These are phyloP conservation scores for Trichosporon asahii DNA, from an alignment of 1,284 basidiomycete genomes.

Conservation along the genomic window DNA sequence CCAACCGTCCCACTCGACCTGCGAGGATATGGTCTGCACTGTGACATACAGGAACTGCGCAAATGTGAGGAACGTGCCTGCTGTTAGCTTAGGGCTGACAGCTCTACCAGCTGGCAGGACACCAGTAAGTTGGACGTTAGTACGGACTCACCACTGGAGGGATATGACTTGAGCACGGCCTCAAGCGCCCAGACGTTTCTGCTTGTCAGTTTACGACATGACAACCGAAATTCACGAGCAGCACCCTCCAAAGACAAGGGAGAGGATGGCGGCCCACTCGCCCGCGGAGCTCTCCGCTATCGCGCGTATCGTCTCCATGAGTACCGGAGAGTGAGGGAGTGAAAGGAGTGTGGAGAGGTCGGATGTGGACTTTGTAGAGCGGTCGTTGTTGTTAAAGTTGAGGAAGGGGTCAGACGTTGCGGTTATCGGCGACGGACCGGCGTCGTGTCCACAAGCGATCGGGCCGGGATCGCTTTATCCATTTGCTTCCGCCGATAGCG, in stretches of 20 bases:
- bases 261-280: constrained; percentile 62
- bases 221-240: constrained; percentile 58
- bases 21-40: constrained; percentile 51
- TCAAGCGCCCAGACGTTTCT: constrained; percentile 55
- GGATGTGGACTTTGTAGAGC: not conserved
- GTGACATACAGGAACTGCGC: constrained; percentile 76
- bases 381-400: too few relatives aligned
- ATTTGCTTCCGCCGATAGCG: constrained; percentile 6
- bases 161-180: constrained; percentile 63
- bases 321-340: not conserved
- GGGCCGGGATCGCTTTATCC: not conserved
- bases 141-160: constrained; percentile 60
- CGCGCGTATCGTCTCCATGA: constrained; percentile 6
- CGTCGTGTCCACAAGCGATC: constrained; percentile 7
- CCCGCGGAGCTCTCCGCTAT: constrained; percentile 32
- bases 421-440: not conserved
- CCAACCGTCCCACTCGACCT: constrained; percentile 32
- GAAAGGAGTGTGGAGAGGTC: not conserved
- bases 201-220: constrained; percentile 41
- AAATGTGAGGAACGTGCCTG: constrained; percentile 78
- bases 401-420: not conserved
- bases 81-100: constrained; percentile 39
- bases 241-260: constrained; percentile 74
- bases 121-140: not conserved
- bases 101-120: not conserved